phyloP scores from a whole-genome alignment of 1,284 basidiomycete species.

The Cutaneotrichosporon dermatis region DNA sequence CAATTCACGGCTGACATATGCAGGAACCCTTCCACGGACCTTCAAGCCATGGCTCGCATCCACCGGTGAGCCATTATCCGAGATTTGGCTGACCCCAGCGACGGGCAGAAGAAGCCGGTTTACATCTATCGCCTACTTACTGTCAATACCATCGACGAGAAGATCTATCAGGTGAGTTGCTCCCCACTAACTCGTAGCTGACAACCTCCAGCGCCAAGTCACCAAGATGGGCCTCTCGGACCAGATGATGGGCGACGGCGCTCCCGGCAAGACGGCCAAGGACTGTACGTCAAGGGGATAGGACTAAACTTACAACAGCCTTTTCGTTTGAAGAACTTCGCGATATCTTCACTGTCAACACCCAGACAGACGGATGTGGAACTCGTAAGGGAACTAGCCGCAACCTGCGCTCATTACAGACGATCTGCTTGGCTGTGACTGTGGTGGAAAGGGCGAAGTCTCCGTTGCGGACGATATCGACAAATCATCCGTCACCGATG shows the following conservation, averaged over 20 bases:
- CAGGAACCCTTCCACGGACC: constrained; percentile 57
- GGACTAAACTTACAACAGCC: constrained; percentile 46
- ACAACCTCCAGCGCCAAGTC: constrained; percentile 65
- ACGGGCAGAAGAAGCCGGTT: constrained; percentile 88
- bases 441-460: constrained; percentile 39
- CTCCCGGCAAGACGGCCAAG: constrained; percentile 50
- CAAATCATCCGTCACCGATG: constrained; percentile 20
- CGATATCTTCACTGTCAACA: constrained; percentile 85
- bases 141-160: constrained; percentile 52
- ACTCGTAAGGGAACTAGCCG: constrained; percentile 56
- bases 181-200: background rate
- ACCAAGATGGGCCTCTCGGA: constrained; percentile 82
- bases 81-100: constrained; percentile 53
- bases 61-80: constrained; percentile 60
- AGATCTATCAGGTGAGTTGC: constrained; percentile 44
- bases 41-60: constrained; percentile 97
- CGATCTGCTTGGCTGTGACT: constrained; percentile 69
- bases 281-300: constrained; percentile 64
- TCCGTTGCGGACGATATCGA: too few relatives aligned
- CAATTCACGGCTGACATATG: background rate
- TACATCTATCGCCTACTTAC: constrained; percentile 90
- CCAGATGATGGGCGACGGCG: constrained; percentile 51
- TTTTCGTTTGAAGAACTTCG: constrained; percentile 87
- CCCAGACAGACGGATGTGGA: constrained; percentile 69
- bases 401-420: constrained; percentile 22